Evolutionary conservation across 495 filamentous ascomycete genomes (phyloP), one percentile per base, ranked within the genome.

Genomic region (Talaromyces thailandensis): DNA sequence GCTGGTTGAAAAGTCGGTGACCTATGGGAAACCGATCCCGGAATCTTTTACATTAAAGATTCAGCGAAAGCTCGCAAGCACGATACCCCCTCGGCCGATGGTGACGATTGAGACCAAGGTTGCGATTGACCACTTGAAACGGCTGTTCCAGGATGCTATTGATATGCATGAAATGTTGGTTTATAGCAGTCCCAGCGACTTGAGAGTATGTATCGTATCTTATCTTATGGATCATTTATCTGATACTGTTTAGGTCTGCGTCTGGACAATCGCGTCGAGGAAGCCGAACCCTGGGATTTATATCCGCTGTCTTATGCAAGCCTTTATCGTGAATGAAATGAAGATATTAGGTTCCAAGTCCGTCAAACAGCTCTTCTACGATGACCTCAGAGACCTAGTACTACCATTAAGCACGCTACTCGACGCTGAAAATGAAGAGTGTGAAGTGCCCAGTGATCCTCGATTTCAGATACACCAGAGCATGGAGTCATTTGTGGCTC

Each of bases 71-170:
- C 76, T 98, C 5, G 91, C 94, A 7, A 96, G 91, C 67, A 96
- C 90, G 4, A 90, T 96, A 58, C 94, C 94, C 4, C 95, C 94
- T 25, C 85, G 93, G 26, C 91, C 93, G 6, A 93, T 97, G 65
- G 89, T 96, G 16, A 82, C 88, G 31, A 81, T 90, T 35, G 83
- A 80, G 43, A 85, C 88, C 58, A 83, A 86, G 23, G 86, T 90
- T 68, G 91, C 93, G 6, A 81, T 85, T 64, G 73, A 73, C 61
- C 85, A 89, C 65, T 79, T 96, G 66, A 82, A 82, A 66, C 82
- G 83, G 32, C 71, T 96, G 26, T 90, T 86, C 70, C 76, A 82
- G 62, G 89, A 97, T 70, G 88, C 84, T n/a, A 74, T 81, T 37
- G 86, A 90, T 60, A 76, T 88, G 56, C 79, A 84, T 61, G 78